Conservation (phyloP, 306 rosid species). For the Crataegus laevigata region DNA sequence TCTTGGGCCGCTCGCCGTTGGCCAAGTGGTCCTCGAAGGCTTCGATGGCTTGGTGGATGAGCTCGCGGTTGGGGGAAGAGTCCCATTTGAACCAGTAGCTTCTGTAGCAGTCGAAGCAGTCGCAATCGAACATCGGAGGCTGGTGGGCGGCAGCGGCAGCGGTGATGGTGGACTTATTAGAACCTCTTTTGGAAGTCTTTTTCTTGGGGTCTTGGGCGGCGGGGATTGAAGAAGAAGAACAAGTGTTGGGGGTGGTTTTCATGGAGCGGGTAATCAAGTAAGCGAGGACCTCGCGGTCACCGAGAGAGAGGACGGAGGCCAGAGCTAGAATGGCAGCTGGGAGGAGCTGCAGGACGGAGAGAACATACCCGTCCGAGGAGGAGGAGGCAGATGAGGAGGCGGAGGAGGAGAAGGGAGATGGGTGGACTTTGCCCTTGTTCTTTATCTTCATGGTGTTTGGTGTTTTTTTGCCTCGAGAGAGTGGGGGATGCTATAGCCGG, state of each 20-base stretch:
- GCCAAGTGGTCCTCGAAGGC: slow-evolving; percentile 54
- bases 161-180: neutral
- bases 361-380: slow-evolving; percentile 18
- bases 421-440: slow-evolving; percentile 57
- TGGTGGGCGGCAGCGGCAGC: slow-evolving; percentile 5
- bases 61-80: slow-evolving; percentile 51
- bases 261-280: slow-evolving; percentile 44
- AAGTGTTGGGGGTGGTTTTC: slow-evolving; percentile 17
- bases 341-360: slow-evolving; percentile 37
- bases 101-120: slow-evolving; percentile 56
- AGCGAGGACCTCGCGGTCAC: slow-evolving; percentile 65
- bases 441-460: slow-evolving; percentile 45
- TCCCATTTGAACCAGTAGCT: slow-evolving; percentile 62
- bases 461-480: neutral
- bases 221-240: neutral
- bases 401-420: slow-evolving; percentile 37
- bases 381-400: neutral
- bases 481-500: neutral
- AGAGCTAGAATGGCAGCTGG: slow-evolving; percentile 52
- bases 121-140: slow-evolving; percentile 42
- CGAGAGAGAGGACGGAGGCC: slow-evolving; percentile 31
- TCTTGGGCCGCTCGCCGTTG: slow-evolving; percentile 36
- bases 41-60: slow-evolving; percentile 55
- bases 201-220: slow-evolving; percentile 18
- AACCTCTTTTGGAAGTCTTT: slow-evolving; percentile 11